A percentile compares a stretch with the other conserved stretches of the same genome.
These are phyloP conservation scores for Amauroascus niger DNA, from an alignment of 2,329 filamentous ascomycete species.

Conservation along the genomic window DNA sequence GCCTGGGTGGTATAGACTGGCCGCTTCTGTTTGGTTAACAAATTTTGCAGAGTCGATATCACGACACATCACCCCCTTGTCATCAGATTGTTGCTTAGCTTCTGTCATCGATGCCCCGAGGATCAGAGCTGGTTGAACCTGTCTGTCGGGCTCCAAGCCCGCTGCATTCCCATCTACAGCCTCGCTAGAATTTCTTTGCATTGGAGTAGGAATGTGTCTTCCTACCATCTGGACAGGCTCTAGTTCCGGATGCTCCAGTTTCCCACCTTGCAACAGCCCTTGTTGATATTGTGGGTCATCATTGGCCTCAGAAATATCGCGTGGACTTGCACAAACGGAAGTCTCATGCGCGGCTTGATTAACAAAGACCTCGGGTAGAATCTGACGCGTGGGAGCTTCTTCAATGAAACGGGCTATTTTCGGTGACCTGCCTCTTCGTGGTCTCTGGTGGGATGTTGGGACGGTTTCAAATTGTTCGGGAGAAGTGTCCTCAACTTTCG, in stretches of 20 bases:
- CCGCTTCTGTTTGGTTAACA: neutral
- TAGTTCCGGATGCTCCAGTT: neutral
- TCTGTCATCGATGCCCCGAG: too few species aligned
- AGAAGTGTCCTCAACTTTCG: neutral
- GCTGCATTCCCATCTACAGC: neutral
- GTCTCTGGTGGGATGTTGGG: neutral
- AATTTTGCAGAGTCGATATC: neutral
- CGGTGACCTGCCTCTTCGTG: conserved; percentile 14
- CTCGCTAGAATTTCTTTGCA: neutral
- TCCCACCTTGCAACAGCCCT: too few species aligned
- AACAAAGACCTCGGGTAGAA: neutral
- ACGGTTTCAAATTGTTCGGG: neutral
- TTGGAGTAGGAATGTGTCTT: neutral
- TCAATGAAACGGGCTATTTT: conserved; percentile 13
- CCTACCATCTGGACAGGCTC: neutral
- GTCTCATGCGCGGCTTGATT: neutral
- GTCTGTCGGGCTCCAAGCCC: neutral
- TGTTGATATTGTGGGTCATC: neutral
- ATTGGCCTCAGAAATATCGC: neutral
- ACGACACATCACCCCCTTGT: neutral
- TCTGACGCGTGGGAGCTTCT: neutral
- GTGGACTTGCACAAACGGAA: neutral
- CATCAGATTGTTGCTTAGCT: neutral
- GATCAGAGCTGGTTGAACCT: too few species aligned
- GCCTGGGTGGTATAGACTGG: neutral